Percentiles rank a stretch among this genome's conserved stretches.
Conservation (phyloP, 805 yeast species). For the Candida bentonensis region DNA sequence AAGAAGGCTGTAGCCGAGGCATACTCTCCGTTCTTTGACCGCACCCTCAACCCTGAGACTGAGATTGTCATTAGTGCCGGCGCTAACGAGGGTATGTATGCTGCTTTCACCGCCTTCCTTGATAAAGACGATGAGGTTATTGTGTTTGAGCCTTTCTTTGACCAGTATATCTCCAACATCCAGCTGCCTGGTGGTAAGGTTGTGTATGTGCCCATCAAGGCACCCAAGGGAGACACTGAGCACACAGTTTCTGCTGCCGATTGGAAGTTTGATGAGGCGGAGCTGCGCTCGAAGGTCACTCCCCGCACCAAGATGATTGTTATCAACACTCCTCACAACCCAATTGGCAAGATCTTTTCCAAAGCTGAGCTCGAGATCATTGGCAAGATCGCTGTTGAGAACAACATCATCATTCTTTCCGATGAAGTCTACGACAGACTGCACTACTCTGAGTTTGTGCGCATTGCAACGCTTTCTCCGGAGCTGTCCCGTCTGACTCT, state of each 20-base stretch:
- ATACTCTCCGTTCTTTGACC: conserved; percentile 54
- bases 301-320: conserved; percentile 74
- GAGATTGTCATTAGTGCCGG: conserved; percentile 85
- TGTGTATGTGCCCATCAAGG: conserved; percentile 72
- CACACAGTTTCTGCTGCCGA: conserved; percentile 65
- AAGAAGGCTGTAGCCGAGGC: conserved; percentile 54
- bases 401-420: conserved; percentile 69
- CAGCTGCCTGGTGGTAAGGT: conserved; percentile 89
- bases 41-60: conserved; percentile 36
- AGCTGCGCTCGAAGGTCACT: conserved; percentile 57
- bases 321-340: conserved; percentile 91
- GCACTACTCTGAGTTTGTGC: conserved; percentile 59
- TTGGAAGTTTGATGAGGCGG: conserved; percentile 75
- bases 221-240: conserved; percentile 56
- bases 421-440: conserved; percentile 95
- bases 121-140: conserved; percentile 87
- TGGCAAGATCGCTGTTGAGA: conserved; percentile 72
- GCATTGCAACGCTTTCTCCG: conserved; percentile 72
- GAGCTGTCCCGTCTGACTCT: conserved; percentile 68
- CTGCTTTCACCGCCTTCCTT: conserved; percentile 73
- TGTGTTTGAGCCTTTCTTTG: conserved; percentile 94
- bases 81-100: conserved; percentile 89
- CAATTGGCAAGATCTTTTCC: conserved; percentile 82
- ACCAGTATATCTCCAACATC: conserved; percentile 89
- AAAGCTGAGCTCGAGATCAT: conserved; percentile 57